Conservation (phyloP, 805 yeast species). For the Kazachstania psychrophila region DNA sequence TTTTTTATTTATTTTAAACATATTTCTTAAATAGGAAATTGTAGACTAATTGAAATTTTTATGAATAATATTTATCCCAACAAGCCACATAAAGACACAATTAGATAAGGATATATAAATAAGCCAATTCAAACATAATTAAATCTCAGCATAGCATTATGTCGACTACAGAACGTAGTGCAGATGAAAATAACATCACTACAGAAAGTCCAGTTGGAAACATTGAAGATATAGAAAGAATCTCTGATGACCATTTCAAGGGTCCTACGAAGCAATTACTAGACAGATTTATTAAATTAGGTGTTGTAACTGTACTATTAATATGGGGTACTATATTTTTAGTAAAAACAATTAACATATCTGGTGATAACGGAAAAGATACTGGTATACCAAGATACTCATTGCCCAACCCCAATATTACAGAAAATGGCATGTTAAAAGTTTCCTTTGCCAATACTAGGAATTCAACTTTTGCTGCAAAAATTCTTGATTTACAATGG, state of each 20-base stretch:
- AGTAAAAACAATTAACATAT: slow-evolving; percentile 8
- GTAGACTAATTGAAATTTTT: too few relatives aligned
- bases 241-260: slow-evolving; percentile 10
- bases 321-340: slow-evolving; percentile 21
- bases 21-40: too few relatives aligned
- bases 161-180: not conserved
- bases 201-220: not conserved
- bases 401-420: slow-evolving; percentile 11
- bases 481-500: slow-evolving; percentile 58
- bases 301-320: slow-evolving; percentile 11
- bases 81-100: too few relatives aligned
- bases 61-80: too few relatives aligned
- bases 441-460: slow-evolving; percentile 40
- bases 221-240: slow-evolving; percentile 13
- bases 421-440: slow-evolving; percentile 17
- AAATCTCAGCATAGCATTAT: not conserved
- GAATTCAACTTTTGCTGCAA: slow-evolving; percentile 48
- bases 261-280: slow-evolving; percentile 4
- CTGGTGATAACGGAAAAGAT: not conserved
- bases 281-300: slow-evolving; percentile 10
- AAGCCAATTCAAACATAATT: too few relatives aligned
- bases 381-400: slow-evolving; percentile 5
- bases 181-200: too few relatives aligned
- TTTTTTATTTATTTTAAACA: too few relatives aligned
- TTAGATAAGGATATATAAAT: too few relatives aligned